A percentile compares a stretch with the other conserved stretches of the same genome.
These are phyloP conservation scores for Yarrowia galli DNA, from an alignment of 1,139 yeast species.

Conservation along the genomic window DNA sequence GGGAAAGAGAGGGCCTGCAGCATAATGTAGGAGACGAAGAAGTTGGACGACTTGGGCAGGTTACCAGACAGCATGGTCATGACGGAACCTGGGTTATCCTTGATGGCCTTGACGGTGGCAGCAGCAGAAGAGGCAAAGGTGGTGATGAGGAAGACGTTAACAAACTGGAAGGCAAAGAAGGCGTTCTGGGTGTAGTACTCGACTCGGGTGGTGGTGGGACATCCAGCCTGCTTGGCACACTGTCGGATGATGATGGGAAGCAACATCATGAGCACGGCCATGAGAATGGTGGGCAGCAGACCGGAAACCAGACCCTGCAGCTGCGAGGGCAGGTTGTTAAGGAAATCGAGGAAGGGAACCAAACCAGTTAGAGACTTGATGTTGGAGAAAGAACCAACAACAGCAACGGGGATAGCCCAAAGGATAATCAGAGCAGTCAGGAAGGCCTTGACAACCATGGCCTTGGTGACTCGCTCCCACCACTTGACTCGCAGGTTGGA, in stretches of 20 bases:
- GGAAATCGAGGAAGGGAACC: constrained; percentile 72
- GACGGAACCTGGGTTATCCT: constrained; percentile 70
- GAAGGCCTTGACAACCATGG: constrained; percentile 64
- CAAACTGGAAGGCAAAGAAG: constrained; percentile 87
- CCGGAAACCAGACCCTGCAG: constrained; percentile 86
- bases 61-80: constrained; percentile 72
- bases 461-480: constrained; percentile 79
- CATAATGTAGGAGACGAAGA: constrained; percentile 61
- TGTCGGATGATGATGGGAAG: constrained; percentile 80
- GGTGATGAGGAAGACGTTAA: constrained; percentile 81
- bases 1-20: constrained; percentile 86
- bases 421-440: constrained; percentile 69
- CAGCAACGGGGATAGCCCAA: constrained; percentile 96
- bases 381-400: constrained; percentile 92
- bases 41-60: constrained; percentile 89
- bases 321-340: constrained; percentile 68
- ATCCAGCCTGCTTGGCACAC: constrained; percentile 77
- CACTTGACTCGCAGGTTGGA: constrained; percentile 79
- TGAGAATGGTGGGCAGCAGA: constrained; percentile 80
- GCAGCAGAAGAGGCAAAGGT: constrained; percentile 85
- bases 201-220: constrained; percentile 70
- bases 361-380: constrained; percentile 72
- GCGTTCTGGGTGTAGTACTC: constrained; percentile 85
- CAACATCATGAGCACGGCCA: constrained; percentile 82
- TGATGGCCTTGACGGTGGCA: constrained; percentile 70